These are phyloP conservation scores for Fusarium sp. DNA, from an alignment of 2,329 filamentous ascomycete genomes.

Conservation along the genomic window DNA sequence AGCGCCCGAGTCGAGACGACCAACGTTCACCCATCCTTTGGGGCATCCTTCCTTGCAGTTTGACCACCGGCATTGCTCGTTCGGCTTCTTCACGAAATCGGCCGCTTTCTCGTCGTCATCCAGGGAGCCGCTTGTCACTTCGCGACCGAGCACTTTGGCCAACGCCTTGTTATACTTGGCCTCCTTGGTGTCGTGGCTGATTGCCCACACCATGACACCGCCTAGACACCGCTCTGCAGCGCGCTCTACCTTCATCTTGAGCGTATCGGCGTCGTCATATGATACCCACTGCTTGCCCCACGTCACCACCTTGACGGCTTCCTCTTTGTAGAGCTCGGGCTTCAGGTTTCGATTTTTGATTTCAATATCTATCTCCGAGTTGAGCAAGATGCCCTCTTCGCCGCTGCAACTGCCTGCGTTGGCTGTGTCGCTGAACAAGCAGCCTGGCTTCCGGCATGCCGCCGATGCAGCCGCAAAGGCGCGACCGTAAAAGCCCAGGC, in stretches of 20 bases:
- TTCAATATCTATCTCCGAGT: slow-evolving; percentile 5
- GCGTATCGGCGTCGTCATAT: slow-evolving; percentile 12
- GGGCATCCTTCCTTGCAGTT: slow-evolving; percentile 19
- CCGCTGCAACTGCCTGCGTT: not conserved
- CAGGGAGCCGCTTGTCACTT: not conserved
- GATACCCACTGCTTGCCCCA: slow-evolving; percentile 10
- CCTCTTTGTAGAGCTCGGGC: not conserved
- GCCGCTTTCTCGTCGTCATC: not conserved
- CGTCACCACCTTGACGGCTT: not conserved
- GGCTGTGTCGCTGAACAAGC: not conserved
- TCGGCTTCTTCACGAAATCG: not conserved
- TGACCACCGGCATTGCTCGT: slow-evolving; percentile 12
- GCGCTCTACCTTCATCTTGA: slow-evolving; percentile 10
- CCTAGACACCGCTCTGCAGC: slow-evolving; percentile 5
- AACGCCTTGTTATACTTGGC: slow-evolving; percentile 10
- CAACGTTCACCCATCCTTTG: slow-evolving; percentile 14
- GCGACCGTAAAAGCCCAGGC: slow-evolving; percentile 17
- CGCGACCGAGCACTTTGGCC: not conserved
- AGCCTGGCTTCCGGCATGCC: slow-evolving; percentile 1
- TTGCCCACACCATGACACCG: slow-evolving; percentile 27
- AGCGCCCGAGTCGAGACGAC: too few relatives aligned
- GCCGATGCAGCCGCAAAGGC: slow-evolving; percentile 14
- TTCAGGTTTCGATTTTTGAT: not conserved
- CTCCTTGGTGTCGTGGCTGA: slow-evolving; percentile 14
- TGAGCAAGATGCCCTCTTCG: not conserved